A percentile compares a stretch with the other conserved stretches of the same genome.
Evolutionary conservation across 495 filamentous ascomycete species (phyloP).

Genomic region (Chlorociboria aeruginascens): DNA sequence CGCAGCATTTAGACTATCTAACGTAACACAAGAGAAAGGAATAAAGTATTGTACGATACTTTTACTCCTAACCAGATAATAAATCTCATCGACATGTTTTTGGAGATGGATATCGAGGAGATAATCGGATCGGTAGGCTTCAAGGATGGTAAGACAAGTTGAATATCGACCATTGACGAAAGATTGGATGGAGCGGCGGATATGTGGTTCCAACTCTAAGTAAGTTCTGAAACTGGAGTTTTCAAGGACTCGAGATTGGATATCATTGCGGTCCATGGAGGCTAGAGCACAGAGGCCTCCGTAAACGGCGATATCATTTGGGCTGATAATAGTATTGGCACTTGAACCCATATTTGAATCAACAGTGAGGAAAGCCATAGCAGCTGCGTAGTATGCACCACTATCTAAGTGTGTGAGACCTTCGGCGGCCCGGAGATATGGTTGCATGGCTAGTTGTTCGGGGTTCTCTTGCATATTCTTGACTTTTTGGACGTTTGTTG

Average conservation of each 20-base stretch:
- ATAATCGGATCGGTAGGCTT: conserved; percentile 72
- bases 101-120: conserved; percentile 82
- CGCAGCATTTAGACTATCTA: conserved; percentile 55
- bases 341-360: conserved; percentile 35
- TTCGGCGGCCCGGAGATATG: conserved; percentile 52
- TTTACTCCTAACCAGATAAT: conserved; percentile 66
- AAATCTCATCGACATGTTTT: conserved; percentile 57
- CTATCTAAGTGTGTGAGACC: conserved; percentile 61
- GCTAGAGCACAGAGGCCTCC: conserved; percentile 85
- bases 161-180: conserved; percentile 85
- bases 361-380: conserved; percentile 53
- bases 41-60: conserved; percentile 85
- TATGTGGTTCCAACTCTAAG: conserved; percentile 87
- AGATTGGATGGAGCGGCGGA: conserved; percentile 77
- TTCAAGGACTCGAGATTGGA: conserved; percentile 68
- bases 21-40: conserved; percentile 63
- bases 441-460: conserved; percentile 47
- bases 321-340: conserved; percentile 62
- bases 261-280: conserved; percentile 66
- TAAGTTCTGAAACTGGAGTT: conserved; percentile 71
- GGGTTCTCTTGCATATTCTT: conserved; percentile 30
- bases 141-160: conserved; percentile 67
- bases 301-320: conserved; percentile 87
- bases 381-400: conserved; percentile 59
- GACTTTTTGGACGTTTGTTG: conserved; percentile 58